Evolutionary conservation across 2,329 filamentous ascomycete species (phyloP).

Genomic region (Trichophyton mentagrophytes): DNA sequence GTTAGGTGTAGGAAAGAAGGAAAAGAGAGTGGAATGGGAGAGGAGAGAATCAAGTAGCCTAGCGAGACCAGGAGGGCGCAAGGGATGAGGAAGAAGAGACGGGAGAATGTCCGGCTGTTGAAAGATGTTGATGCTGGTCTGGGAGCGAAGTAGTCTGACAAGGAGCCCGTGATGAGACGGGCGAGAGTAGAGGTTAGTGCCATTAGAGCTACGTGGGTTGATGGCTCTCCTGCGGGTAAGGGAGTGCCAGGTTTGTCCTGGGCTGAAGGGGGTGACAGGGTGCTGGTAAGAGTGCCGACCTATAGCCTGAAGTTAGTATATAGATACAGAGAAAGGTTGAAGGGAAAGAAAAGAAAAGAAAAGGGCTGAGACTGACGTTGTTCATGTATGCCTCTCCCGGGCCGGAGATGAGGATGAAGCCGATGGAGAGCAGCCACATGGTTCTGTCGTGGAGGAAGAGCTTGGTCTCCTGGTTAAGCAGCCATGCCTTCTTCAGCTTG

Average conservation of each 20-base stretch:
- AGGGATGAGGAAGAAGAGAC: conserved; percentile 64
- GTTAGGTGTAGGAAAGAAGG: conserved; percentile 74
- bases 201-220: conserved; percentile 83
- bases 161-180: conserved; percentile 72
- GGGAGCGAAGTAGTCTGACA: conserved; percentile 76
- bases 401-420: conserved; percentile 86
- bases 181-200: conserved; percentile 83
- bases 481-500: conserved; percentile 68
- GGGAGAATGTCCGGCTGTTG: conserved; percentile 49
- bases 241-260: conserved; percentile 26
- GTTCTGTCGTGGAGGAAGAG: conserved; percentile 75
- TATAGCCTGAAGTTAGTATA: conserved; percentile 13
- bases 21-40: conserved; percentile 66
- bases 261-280: conserved; percentile 56
- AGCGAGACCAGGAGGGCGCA: conserved; percentile 62
- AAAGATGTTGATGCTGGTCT: conserved; percentile 34
- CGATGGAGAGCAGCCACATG: conserved; percentile 88
- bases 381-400: conserved; percentile 98
- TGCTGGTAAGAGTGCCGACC: conserved; percentile 82
- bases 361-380: conserved; percentile 41
- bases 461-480: conserved; percentile 81
- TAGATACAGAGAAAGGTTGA: background rate
- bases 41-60: conserved; percentile 66
- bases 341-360: background rate
- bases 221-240: conserved; percentile 49